A percentile compares a stretch with the other conserved stretches of the same genome.
These are phyloP conservation scores for Colletotrichum sansevieriae DNA, from an alignment of 2,329 filamentous ascomycete species.

Conservation along the genomic window DNA sequence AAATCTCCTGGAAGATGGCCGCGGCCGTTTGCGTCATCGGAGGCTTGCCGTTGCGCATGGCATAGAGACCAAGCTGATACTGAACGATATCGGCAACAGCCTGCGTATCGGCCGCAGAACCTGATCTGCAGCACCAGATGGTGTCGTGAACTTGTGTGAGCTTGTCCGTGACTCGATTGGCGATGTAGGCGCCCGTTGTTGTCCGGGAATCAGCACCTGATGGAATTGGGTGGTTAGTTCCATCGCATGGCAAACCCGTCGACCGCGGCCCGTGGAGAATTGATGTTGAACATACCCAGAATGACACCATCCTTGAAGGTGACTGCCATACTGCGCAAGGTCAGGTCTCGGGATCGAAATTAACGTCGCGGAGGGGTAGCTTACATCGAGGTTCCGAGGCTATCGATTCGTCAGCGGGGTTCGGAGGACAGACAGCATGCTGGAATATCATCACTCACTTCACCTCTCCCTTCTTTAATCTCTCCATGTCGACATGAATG, in stretches of 20 bases:
- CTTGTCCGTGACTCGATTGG: conserved; percentile 99
- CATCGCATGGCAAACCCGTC: too few relatives aligned
- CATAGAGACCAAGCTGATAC: conserved; percentile 94
- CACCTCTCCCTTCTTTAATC: conserved; percentile 98
- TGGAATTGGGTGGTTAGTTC: background rate
- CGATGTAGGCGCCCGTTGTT: conserved; percentile 97
- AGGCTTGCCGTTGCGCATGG: conserved; percentile 87
- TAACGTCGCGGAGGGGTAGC: conserved; percentile 47
- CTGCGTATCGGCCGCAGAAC: conserved; percentile 97
- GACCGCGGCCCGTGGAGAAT: too few relatives aligned
- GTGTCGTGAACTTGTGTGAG: conserved; percentile 98
- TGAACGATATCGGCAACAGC: conserved; percentile 98
- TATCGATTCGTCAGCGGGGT: conserved; percentile 57
- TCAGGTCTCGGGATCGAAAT: conserved; percentile 43
- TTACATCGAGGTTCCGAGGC: conserved; percentile 97
- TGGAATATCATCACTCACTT: conserved; percentile 76
- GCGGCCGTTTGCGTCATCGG: conserved; percentile 96
- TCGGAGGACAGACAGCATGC: background rate
- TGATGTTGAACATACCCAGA: conserved; percentile 68
- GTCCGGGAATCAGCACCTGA: conserved; percentile 94
- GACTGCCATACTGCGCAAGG: conserved; percentile 85
- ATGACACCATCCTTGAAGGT: conserved; percentile 99
- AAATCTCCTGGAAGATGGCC: conserved; percentile 96
- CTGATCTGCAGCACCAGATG: conserved; percentile 99
- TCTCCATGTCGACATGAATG: conserved; percentile 99